Evolutionary conservation across 2,329 filamentous ascomycete species (phyloP).

Genomic region (Lecanosticta acicola): DNA sequence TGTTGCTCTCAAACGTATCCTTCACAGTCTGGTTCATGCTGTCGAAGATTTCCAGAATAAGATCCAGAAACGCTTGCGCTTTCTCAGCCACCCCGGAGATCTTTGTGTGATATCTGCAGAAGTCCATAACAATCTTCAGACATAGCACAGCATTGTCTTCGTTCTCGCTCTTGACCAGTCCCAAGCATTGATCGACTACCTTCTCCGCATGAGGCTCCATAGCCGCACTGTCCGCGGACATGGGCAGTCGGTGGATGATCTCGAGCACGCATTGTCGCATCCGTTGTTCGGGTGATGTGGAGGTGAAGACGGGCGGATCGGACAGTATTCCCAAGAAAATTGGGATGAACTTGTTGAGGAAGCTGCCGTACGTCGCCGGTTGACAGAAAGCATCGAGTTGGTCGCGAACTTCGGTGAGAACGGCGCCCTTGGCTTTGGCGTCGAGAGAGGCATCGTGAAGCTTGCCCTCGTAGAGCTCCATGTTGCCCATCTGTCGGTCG

Average conservation of each 20-base stretch:
- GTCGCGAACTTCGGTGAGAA: constrained; percentile 82
- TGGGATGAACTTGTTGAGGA: constrained; percentile 83
- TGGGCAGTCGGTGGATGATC: constrained; percentile 81
- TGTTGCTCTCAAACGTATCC: constrained; percentile 76
- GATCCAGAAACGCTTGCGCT: constrained; percentile 80
- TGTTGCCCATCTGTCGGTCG: constrained; percentile 38
- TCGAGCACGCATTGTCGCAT: constrained; percentile 90
- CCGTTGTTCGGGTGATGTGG: constrained; percentile 86
- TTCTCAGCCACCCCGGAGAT: constrained; percentile 60
- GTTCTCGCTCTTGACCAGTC: constrained; percentile 82
- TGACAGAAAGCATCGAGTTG: constrained; percentile 82
- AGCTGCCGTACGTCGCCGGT: constrained; percentile 68
- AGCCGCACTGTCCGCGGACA: constrained; percentile 57
- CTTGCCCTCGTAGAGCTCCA: constrained; percentile 44
- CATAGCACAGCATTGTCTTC: constrained; percentile 98
- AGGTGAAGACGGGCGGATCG: constrained; percentile 84
- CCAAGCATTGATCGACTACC: constrained; percentile 85
- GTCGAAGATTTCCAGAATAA: constrained; percentile 94
- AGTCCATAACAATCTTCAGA: constrained; percentile 96
- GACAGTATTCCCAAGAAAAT: constrained; percentile 80
- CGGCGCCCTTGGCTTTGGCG: constrained; percentile 71
- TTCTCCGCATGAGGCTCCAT: constrained; percentile 85
- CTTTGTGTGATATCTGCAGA: constrained; percentile 87
- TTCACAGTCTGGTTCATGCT: constrained; percentile 91
- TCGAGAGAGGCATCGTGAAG: constrained; percentile 51